Base-by-base conservation (phyloP, 2,329 filamentous ascomycete genomes). In the Penicillium paneum region DNA sequence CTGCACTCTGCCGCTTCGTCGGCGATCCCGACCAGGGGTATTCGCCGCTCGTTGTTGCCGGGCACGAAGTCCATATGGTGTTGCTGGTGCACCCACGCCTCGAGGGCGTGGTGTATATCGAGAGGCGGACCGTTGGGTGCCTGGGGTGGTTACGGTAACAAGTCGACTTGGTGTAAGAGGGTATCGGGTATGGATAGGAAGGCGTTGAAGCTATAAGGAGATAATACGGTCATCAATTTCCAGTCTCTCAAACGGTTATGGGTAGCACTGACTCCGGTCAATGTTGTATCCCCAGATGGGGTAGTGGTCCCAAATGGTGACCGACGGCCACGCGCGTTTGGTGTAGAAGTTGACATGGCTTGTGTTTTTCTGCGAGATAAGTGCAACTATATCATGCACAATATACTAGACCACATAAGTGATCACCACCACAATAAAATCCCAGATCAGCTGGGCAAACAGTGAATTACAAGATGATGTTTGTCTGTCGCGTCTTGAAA, bases 41-140 rank as follows among this genome's bases (percentile, higher is more conserved):
- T 77, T 77, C 5, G 76, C 77, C 12, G 78, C 78, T 61, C 81
- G 79, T 61, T 81, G 78, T 66, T 82, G 77, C 28, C 82, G 71
- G 10, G 81, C 81, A 39, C 79, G 75, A 52, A 83, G 75, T 26
- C 79, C 80, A 72, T 83, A 78, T 0, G 81, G 81, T 15, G 81
- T 83, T 5, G 79, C 78, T 8, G 81, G 81, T 15, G 76, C 76
- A 17, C 61, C 68, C 42, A 49, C 58, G 32, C 58, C 65, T 50
- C 66, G 61, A 21, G 62, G 64, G 35, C 72, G 66, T 26, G 73
- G 72, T 31, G 72, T 75, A 39, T 61, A 66, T 56, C 71, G 67
- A 56, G 63, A 67, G 35, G 62, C 68, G 28, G 68, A 70, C 19
- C 70, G 65, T 47, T 69, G 68, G 24, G 62, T 63, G 15, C 68